A percentile compares a stretch with the other conserved stretches of the same genome.
phyloP scores from a whole-genome alignment of 345 rosid species.

The Salix brachista region DNA sequence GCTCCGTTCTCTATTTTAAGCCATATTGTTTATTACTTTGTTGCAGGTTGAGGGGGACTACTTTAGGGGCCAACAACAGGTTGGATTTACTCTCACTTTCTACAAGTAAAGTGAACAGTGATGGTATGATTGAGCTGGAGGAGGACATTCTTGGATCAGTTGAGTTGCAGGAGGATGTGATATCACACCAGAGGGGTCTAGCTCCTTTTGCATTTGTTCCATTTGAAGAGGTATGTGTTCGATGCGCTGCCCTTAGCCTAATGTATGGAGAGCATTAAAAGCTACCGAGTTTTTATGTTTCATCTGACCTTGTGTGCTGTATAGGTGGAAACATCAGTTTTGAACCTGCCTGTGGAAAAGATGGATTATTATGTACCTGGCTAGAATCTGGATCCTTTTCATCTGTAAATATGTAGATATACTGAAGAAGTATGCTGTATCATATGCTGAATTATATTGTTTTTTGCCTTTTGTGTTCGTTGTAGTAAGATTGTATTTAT shows the following conservation, averaged over 20 bases:
- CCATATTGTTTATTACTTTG: not conserved
- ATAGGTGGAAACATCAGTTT: constrained; percentile 71
- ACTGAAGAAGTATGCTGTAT: not conserved
- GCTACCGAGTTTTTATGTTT: not conserved
- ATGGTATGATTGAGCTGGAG: constrained; percentile 50
- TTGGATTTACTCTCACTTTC: constrained; percentile 89
- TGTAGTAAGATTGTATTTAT: not conserved
- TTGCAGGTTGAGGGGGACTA: constrained; percentile 71
- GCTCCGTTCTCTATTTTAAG: not conserved
- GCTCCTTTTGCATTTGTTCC: constrained; percentile 88
- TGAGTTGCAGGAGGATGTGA: constrained; percentile 85
- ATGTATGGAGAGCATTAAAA: not conserved
- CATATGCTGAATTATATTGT: not conserved
- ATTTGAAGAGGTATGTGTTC: constrained; percentile 66
- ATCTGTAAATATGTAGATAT: not conserved
- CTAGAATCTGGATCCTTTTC: constrained; percentile 9
- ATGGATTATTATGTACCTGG: constrained; percentile 93
- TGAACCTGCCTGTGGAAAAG: constrained; percentile 88
- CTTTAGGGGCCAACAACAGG: constrained; percentile 76
- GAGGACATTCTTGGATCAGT: constrained; percentile 70
- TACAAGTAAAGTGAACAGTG: constrained; percentile 66
- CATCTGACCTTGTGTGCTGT: not conserved
- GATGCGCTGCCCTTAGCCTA: not conserved
- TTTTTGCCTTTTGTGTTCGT: not conserved
- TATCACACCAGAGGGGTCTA: constrained; percentile 82